Percentiles rank a stretch among this genome's conserved stretches.
Conservation (phyloP, 768 basidiomycete species). For the Phlebiopsis gigantea region DNA sequence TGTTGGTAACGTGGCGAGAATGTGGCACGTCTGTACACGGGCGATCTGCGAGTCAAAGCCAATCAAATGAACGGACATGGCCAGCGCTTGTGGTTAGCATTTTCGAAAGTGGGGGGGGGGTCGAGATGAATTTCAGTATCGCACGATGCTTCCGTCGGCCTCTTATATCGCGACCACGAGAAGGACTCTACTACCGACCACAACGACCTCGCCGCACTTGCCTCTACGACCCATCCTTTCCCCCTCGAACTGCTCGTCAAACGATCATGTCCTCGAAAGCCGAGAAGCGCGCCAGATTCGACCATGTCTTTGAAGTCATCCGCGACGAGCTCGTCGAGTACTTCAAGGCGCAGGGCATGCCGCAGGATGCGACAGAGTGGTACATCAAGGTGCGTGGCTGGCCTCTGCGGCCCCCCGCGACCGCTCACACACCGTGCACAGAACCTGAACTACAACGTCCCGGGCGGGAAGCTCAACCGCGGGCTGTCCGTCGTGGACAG, state of each 20-base stretch:
- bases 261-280: slow-evolving; percentile 14
- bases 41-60: neutral
- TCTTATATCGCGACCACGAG: neutral
- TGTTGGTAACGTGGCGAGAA: too few relatives aligned
- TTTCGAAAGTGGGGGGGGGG: slow-evolving; percentile 3
- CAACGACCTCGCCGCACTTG: neutral
- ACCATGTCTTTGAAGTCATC: slow-evolving; percentile 64
- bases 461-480: slow-evolving; percentile 93
- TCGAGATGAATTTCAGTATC: neutral
- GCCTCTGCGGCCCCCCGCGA: neutral
- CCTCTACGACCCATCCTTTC: neutral
- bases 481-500: slow-evolving; percentile 96
- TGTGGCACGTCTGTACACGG: too few relatives aligned
- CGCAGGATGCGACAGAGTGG: slow-evolving; percentile 80
- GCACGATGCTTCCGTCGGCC: neutral
- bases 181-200: neutral
- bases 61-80: neutral
- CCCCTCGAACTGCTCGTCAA: neutral
- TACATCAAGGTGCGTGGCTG: slow-evolving; percentile 58
- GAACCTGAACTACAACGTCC: slow-evolving; percentile 93
- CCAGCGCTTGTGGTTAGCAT: neutral
- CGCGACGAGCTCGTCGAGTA: slow-evolving; percentile 73
- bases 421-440: slow-evolving; percentile 26
- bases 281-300: slow-evolving; percentile 50
- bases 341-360: slow-evolving; percentile 70